Conservation (phyloP, 768 basidiomycete genomes). For the Lyophyllum atratum region DNA sequence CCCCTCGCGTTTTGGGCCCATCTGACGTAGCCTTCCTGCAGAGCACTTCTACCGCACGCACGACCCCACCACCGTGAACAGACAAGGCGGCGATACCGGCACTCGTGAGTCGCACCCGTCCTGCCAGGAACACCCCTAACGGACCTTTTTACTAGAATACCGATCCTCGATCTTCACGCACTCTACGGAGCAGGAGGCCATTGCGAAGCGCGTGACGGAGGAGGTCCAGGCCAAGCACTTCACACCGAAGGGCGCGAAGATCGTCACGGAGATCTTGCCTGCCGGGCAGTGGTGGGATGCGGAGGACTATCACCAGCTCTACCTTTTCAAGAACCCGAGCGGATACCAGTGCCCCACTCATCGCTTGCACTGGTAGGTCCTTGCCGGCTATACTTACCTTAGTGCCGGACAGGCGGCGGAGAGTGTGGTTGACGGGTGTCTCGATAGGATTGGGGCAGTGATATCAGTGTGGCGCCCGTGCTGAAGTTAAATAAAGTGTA, state of each 20-base stretch:
- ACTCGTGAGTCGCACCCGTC: slow-evolving; percentile 57
- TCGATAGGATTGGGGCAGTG: background rate
- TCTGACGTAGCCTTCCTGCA: slow-evolving; percentile 22
- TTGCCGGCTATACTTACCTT: too few relatives aligned
- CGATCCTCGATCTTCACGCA: slow-evolving; percentile 90
- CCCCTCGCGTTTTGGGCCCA: background rate
- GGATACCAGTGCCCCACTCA: slow-evolving; percentile 96
- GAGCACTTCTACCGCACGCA: slow-evolving; percentile 97
- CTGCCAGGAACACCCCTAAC: background rate
- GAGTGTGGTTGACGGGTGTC: too few relatives aligned
- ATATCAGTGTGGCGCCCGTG: background rate
- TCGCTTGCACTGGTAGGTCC: slow-evolving; percentile 70
- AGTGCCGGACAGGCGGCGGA: too few relatives aligned
- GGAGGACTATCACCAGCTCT: slow-evolving; percentile 83
- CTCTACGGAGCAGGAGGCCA: slow-evolving; percentile 66
- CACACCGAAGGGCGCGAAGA: slow-evolving; percentile 66
- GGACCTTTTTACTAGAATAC: slow-evolving; percentile 58
- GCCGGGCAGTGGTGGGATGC: slow-evolving; percentile 82
- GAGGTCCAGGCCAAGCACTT: slow-evolving; percentile 88
- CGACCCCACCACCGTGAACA: slow-evolving; percentile 83
- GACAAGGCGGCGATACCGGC: slow-evolving; percentile 77
- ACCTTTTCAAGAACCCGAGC: slow-evolving; percentile 78
- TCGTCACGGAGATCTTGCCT: slow-evolving; percentile 74
- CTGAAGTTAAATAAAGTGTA: background rate
- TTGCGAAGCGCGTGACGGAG: slow-evolving; percentile 75